Base-by-base conservation (phyloP, 257 asterid genomes). In the Lycium barbarum region DNA sequence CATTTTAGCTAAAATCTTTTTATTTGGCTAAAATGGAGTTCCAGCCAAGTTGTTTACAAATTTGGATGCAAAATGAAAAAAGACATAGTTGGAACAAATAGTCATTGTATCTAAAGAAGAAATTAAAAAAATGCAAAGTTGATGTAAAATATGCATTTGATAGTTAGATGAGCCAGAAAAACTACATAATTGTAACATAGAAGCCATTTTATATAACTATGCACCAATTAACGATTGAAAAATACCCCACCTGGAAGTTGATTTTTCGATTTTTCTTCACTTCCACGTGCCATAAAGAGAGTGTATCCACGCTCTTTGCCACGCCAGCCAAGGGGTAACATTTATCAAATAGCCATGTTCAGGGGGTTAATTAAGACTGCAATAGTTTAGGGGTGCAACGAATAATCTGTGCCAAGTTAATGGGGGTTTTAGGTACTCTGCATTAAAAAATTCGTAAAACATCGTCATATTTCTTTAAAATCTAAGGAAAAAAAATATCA, bases 21-120 rank as follows among this genome's bases (percentile, higher is more conserved):
- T 67, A 14, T 67, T 67, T 67, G 20, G 74, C 74, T 14, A 67
- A 67, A 36, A 36, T 67, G 49, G 74, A 67, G 72, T 67, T 67
- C 22, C 6, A 36, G 51, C 74, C 74, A 35, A 6, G 74, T 13
- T 36, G 35, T 67, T 14, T 10, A 36, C 74, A 67, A 67, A 36
- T 14, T 14, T 67, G 1, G 51, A 2, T 8, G 20, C 49, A 17
- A 35, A 67, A 66, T 7, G 15, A 66, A 35, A 17, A 66, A 35
- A 35, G 11, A 67, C 22, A 67, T 2, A 67, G 49, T 35, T 67
- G 22, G 49, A 45, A 67, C 76, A 14, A 33, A 13, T 35, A 33
- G 20, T 26, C 47, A 66, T 66, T 35, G 45, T 33, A 66, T 14
- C 47, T 66, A 33, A 66, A 66, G 47, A 66, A 66, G 47, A 33